A percentile compares a stretch with the other conserved stretches of the same genome.
Evolutionary conservation across 2,329 filamentous ascomycete genomes (phyloP).

Genomic region (Penicillium sp.): DNA sequence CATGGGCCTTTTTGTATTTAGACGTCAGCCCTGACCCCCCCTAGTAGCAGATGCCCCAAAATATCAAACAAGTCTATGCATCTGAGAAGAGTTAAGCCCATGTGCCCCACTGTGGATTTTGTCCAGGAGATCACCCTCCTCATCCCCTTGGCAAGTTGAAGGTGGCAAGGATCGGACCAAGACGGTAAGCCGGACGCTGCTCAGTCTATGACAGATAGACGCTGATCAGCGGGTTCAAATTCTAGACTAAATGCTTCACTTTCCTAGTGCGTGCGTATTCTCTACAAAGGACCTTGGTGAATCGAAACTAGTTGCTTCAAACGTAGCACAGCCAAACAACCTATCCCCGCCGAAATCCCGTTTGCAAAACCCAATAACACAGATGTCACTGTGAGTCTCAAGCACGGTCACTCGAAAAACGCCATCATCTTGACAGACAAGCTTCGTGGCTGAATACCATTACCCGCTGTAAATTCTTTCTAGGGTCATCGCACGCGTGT

Average conservation of each 20-base stretch:
- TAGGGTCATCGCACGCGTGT: slow-evolving; percentile 22
- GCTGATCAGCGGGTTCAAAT: slow-evolving; percentile 14
- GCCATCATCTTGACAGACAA: not conserved
- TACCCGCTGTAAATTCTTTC: slow-evolving; percentile 18
- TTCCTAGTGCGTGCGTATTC: not conserved
- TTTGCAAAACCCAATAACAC: not conserved
- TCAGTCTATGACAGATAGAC: slow-evolving; percentile 16
- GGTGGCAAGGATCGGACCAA: slow-evolving; percentile 27
- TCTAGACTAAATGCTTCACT: slow-evolving; percentile 9
- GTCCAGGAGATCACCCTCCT: slow-evolving; percentile 19
- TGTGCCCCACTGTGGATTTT: slow-evolving; percentile 34
- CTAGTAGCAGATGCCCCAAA: slow-evolving; percentile 19
- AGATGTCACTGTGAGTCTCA: not conserved
- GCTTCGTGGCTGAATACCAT: slow-evolving; percentile 20
- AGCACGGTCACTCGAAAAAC: slow-evolving; percentile 1
- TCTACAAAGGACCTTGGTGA: not conserved
- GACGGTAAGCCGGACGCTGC: slow-evolving; percentile 21
- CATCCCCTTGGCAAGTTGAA: slow-evolving; percentile 24
- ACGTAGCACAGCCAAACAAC: slow-evolving; percentile 1
- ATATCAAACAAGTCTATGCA: slow-evolving; percentile 22
- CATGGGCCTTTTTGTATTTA: slow-evolving; percentile 29
- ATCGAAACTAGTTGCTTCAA: slow-evolving; percentile 5
- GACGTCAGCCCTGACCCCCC: slow-evolving; percentile 18
- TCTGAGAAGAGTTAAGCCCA: slow-evolving; percentile 26
- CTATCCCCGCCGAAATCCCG: not conserved